Evolutionary conservation across 1,139 yeast species (phyloP), one percentile per base, ranked within the genome.

Genomic region (Kodamaea anthophila): DNA sequence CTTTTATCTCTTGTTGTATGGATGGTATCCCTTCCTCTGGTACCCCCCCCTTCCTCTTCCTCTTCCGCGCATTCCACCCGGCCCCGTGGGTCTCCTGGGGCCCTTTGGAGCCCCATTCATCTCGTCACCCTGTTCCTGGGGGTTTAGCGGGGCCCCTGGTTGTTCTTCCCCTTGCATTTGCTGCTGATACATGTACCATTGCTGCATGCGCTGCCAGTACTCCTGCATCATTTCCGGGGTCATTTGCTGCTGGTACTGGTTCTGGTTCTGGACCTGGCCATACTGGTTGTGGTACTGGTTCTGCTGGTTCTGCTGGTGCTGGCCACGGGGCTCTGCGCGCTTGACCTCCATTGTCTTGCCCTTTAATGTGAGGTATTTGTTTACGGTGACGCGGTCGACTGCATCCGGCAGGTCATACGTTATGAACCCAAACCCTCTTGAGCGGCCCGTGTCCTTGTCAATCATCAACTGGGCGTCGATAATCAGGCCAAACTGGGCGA

Each of bases 401-500:
- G 97, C 97, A 31, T 82, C 91, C 20, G 96, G 95, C 15, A 94
- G 77, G 50, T 91, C 98, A 56, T 83, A 91, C 7, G 99, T 91
- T 41, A 91, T 91, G 58, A 91, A 91, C 0, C 99, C 99, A 57
- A 91, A 91, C 16, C 99, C 99, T 63, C 98, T 74, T 3, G 97
- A 88, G 51, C 95, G 76, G 36, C 98, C 98, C 5, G 97, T 86
- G 54, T 91, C 97, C 59, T 91, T 93, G 58, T 91, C 97, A 47
- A 93, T 75, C 99, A 91, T 91, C 42, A 91, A 73, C 58, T 91
- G 97, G 26, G 97, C 96, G 60, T 93, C 98, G 44, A 91, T 84
- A 38, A 91, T 93, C 28, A 79, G 78, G 46, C 98, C 98, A 57
- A 83, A 91, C 56, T 82, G 84, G 30, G 87, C 77, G 53, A 91